Base-by-base conservation (phyloP, 371 early-diverging fungal genomes). In the Blastocladiella emersonii region DNA sequence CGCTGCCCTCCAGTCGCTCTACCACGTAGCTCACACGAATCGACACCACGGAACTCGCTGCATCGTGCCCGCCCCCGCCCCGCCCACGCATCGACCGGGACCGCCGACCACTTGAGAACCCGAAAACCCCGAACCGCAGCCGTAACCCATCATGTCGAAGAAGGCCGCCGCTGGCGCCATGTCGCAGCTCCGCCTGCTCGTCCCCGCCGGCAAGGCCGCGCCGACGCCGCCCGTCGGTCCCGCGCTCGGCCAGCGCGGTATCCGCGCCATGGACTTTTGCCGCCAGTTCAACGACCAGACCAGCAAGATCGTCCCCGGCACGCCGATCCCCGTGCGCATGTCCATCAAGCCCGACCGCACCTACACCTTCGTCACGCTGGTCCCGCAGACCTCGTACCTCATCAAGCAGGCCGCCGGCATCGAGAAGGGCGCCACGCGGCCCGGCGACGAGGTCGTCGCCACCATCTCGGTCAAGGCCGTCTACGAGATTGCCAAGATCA, bases 191-290 rank as follows among this genome's bases (percentile, higher is more conserved):
- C 78, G 79, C 60, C 74, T 89, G 43, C 70, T 89, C 44, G 86
- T 93, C 23, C 84, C 88, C 27, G 92, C 93, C 1, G 92, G 88
- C 61, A 89, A 94, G 74, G 95, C 95, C 10, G 87, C 91, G n/a
- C 96, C 96, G 6, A 81, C 90, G 41, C 95, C 95, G 6, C 95
- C 98, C 23, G 89, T 97, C 35, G 96, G 98, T 49, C 96, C 98
- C 56, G 95, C 95, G 5, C 82, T 98, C 32, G 98, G 98, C 74
- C 93, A 92, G 66, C 85, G 92, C 61, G 98, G 98, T 72, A 88
- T 98, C 61, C 96, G 95, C 73, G 83, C 93, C n/a, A 95, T 96
- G 81, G 98, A 98, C 72, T 98, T 98, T 72, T 93, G 93, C 79
- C 95, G 94, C 74, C 89, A 87, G 71, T 98, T 98, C 80, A 98